Base-by-base conservation (phyloP, 352 stramenopile genomes). In the Phytophthora melonis region DNA sequence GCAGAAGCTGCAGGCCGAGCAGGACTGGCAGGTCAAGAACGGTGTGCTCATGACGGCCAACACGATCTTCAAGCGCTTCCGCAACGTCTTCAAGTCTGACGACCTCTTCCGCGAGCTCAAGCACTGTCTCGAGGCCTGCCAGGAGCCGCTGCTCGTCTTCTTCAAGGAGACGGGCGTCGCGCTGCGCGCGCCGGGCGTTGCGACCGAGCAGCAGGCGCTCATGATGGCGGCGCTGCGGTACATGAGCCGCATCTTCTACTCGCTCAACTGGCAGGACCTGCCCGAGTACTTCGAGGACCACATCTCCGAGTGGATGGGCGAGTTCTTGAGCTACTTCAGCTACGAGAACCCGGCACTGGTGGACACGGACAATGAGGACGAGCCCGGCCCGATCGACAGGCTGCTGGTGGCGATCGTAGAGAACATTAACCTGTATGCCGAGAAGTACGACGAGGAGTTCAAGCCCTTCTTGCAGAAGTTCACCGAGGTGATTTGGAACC, bases 391-490 rank as follows among this genome's bases (percentile, higher is more conserved):
- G 16, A 93, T 99, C 63, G 97, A 99, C 69, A 86, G 89, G 23
- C 70, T 99, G 11, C 86, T 98, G 10, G 87, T 98, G 19, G 96
- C 97, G 8, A 98, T 99, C 58, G 92, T 99, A 14, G 93, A 99
- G 77, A 99, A 99, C 86, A 83, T 99, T 9, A 98, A 98, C 60
- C 77, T 99, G 53, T 99, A 99, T 76, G 93, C 93, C 0, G 93
- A 98, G 69, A 99, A 99, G 86, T 99, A 99, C 80, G 98, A 99
- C 63, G 98, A 99, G 81, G 94, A 99, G 58, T 99, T 99, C 81
- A 88, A 98, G 47, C 92, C 93, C 11, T 99, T 97, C 74, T 69
- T 99, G 67, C 88, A 92, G 27, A 87, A 91, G 56, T 99, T 99
- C 78, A 99, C 94, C 0, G 85, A 95, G 49, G 79, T 90, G 34